A percentile compares a stretch with the other conserved stretches of the same genome.
These are phyloP conservation scores for Rhodotorula sp. DNA, from an alignment of 1,284 basidiomycete genomes.

Conservation along the genomic window DNA sequence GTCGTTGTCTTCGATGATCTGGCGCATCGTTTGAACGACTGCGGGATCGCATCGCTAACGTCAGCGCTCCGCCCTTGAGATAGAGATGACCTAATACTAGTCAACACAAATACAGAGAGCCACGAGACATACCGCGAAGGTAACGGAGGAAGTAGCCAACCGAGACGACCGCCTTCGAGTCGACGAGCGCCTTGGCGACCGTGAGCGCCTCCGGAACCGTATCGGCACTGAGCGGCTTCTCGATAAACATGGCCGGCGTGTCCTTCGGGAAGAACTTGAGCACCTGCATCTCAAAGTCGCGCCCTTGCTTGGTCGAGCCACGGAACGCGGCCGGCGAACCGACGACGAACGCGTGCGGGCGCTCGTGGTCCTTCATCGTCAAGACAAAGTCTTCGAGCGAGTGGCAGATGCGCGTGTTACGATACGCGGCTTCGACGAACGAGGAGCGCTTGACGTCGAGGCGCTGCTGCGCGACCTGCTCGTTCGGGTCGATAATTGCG, in stretches of 20 bases:
- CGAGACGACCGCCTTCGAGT: constrained; percentile 74
- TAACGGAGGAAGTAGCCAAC: constrained; percentile 92
- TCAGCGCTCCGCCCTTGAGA: constrained; percentile 12
- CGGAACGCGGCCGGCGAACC: constrained; percentile 93
- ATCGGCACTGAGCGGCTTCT: constrained; percentile 45
- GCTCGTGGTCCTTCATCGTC: constrained; percentile 58
- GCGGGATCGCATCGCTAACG: neutral
- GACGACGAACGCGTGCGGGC: constrained; percentile 74
- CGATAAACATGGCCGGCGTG: constrained; percentile 43
- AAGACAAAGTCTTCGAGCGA: constrained; percentile 79
- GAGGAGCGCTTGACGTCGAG: constrained; percentile 88
- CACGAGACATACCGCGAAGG: constrained; percentile 56
- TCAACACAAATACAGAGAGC: neutral
- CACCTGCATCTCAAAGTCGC: constrained; percentile 86
- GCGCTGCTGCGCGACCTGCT: constrained; percentile 74
- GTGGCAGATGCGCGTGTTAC: constrained; percentile 82
- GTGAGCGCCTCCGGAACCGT: constrained; percentile 49
- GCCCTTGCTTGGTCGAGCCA: constrained; percentile 70
- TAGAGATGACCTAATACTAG: neutral
- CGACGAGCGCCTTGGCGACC: constrained; percentile 87
- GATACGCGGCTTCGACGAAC: constrained; percentile 91
- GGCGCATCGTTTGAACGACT: constrained; percentile 96
- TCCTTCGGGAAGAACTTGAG: constrained; percentile 74
- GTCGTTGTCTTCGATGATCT: constrained; percentile 90
- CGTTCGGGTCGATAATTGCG: constrained; percentile 87